phyloP scores from a whole-genome alignment of 1,139 yeast species.

The Debaryomyces coudertii region DNA sequence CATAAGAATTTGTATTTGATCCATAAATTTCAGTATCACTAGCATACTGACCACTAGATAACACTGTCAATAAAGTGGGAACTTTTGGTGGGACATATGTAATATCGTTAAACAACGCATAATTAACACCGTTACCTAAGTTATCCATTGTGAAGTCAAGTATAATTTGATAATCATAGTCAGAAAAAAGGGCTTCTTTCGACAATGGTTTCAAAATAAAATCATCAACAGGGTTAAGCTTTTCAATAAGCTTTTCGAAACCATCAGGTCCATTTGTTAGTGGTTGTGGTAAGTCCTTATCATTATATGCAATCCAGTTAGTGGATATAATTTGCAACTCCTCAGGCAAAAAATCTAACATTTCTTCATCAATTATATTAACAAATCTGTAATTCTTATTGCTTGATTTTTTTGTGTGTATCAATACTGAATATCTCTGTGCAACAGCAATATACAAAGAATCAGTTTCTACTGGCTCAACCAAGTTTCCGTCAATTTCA shows the following conservation, averaged over 20 bases:
- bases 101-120: constrained; percentile 86
- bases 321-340: constrained; percentile 71
- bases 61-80: constrained; percentile 77
- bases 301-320: constrained; percentile 65
- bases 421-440: constrained; percentile 74
- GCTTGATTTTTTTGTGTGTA: constrained; percentile 66
- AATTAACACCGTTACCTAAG: constrained; percentile 79
- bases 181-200: constrained; percentile 54
- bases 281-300: constrained; percentile 43
- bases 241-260: constrained; percentile 44
- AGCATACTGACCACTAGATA: constrained; percentile 62
- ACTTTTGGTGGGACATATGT: constrained; percentile 80
- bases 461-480: constrained; percentile 64
- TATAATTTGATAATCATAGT: constrained; percentile 66
- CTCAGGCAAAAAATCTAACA: constrained; percentile 74
- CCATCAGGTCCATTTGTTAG: constrained; percentile 17
- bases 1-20: constrained; percentile 71
- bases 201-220: constrained; percentile 61
- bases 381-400: constrained; percentile 73
- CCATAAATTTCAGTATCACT: constrained; percentile 60
- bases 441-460: constrained; percentile 72
- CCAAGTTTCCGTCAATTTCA: constrained; percentile 80
- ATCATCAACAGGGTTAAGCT: constrained; percentile 62
- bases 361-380: constrained; percentile 72
- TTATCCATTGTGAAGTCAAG: constrained; percentile 78